Base-by-base conservation (phyloP, 108 stramenopile species). In the Nitzschia sp. region DNA sequence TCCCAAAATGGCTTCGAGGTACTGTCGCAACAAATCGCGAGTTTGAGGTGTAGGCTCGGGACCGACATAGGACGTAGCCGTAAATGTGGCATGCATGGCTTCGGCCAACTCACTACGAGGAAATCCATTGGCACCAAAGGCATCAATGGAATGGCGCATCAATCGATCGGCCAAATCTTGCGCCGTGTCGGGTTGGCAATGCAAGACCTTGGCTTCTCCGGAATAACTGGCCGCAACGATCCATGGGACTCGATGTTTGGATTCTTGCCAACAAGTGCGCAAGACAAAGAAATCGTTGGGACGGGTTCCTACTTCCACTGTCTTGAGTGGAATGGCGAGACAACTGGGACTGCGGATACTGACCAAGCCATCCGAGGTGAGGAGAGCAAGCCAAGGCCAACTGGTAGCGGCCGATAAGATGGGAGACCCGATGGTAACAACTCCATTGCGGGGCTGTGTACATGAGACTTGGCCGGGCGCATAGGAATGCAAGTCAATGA, bases 111-210 rank as follows among this genome's bases (percentile, higher is more conserved):
- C 84, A n/a, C 77, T 53, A 15, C 91, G 79, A 0, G 94, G 94
- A 79, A 91, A 95, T 22, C 88, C 87, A 73, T 84, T 84, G 52
- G 84, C 61, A 10, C 94, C 94, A 75, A 95, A 91, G 9, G 91
- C 91, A 79, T 95, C 94, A 51, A 92, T 89, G 19, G 88, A 86
- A 17, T 86, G 78, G 39, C 86, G 81, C 77, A 92, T 87, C 12
- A 92, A 43, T 41, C 94, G 83, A 71, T 95, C 91, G 15, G 93
- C 90, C 58, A 94, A 79, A 67, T 90, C 90, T 70, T 92, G 89
- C n/a, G 72, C 48, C 46, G 82, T 86, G 53, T 87, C 89, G 22
- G 83, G 77, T 22, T 70, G 73, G 57, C 80, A 84, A 20, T 69
- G 71, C 25, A 94, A 57, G 0, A 86, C 57, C 51, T 86, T 75